Conservation (phyloP, 2,329 filamentous ascomycete species). For the Escovopsis sp. region DNA sequence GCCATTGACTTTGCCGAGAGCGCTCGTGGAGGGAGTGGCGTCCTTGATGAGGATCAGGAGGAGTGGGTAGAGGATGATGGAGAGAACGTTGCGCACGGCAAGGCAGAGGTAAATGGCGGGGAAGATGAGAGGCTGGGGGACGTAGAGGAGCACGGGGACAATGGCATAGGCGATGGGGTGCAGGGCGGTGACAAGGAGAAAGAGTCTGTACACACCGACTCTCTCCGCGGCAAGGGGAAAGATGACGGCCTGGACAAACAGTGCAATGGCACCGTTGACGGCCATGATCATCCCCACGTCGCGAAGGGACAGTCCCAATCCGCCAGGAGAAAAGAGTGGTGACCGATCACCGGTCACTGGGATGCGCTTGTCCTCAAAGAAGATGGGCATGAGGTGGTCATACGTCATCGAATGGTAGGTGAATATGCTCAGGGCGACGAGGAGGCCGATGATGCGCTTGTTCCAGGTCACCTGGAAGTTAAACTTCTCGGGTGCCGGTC, state of each 20-base stretch:
- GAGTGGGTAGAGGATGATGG: conserved; percentile 50
- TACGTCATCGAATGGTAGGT: conserved; percentile 94
- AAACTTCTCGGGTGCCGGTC: conserved; percentile 18
- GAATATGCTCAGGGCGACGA: conserved; percentile 75
- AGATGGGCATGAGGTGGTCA: conserved; percentile 83
- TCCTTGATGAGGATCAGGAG: conserved; percentile 55
- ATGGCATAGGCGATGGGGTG: conserved; percentile 47
- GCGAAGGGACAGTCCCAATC: conserved; percentile 47
- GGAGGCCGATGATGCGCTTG: conserved; percentile 56
- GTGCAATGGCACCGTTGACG: conserved; percentile 41
- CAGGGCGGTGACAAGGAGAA: conserved; percentile 42
- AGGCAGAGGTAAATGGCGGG: conserved; percentile 44
- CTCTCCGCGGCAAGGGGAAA: conserved; percentile 45
- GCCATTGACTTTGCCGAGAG: conserved; percentile 51
- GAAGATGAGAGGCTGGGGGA: conserved; percentile 36
- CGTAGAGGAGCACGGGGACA: conserved; percentile 41
- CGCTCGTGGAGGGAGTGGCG: conserved; percentile 39
- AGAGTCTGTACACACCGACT: conserved; percentile 44
- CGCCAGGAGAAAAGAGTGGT: conserved; percentile 43
- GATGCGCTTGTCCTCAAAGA: conserved; percentile 63
- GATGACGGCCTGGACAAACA: conserved; percentile 44
- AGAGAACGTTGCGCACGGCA: conserved; percentile 43
- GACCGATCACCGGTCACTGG: conserved; percentile 23
- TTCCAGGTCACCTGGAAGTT: conserved; percentile 30
- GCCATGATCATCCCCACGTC: conserved; percentile 48